phyloP scores from a whole-genome alignment of 345 rosid species.

The Ricinus communis region DNA sequence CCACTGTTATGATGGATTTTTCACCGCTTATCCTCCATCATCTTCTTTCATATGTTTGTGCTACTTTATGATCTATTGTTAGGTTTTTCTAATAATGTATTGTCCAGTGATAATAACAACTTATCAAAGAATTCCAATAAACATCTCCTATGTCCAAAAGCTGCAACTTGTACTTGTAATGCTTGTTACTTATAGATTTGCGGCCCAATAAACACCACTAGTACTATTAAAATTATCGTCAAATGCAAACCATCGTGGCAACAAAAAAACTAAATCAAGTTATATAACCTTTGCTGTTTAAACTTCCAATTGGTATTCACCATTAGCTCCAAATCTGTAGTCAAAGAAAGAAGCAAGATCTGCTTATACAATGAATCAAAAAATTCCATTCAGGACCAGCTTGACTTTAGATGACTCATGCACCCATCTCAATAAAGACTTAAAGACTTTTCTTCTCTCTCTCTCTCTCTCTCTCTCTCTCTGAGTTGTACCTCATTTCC shows the following conservation, averaged over 20 bases:
- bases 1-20: too few relatives aligned
- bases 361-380: not conserved
- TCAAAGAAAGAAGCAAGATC: not conserved
- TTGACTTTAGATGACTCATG: constrained; percentile 10
- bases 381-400: not conserved
- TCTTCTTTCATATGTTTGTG: too few relatives aligned
- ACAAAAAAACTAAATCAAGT: too few relatives aligned
- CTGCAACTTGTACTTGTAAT: too few relatives aligned
- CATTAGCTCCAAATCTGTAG: not conserved
- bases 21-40: too few relatives aligned
- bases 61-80: too few relatives aligned
- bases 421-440: constrained; percentile 6
- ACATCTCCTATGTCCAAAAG: not conserved
- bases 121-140: not conserved
- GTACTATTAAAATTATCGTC: too few relatives aligned
- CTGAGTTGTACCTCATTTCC: not conserved
- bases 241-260: too few relatives aligned
- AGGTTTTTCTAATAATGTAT: too few relatives aligned
- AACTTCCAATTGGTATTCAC: not conserved
- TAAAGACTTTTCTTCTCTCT: not conserved
- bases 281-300: not conserved
- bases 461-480: not conserved
- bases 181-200: too few relatives aligned
- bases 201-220: too few relatives aligned
- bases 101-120: not conserved